These are phyloP conservation scores for Aspergillus fijiensis DNA, from an alignment of 2,329 filamentous ascomycete species.

Conservation along the genomic window DNA sequence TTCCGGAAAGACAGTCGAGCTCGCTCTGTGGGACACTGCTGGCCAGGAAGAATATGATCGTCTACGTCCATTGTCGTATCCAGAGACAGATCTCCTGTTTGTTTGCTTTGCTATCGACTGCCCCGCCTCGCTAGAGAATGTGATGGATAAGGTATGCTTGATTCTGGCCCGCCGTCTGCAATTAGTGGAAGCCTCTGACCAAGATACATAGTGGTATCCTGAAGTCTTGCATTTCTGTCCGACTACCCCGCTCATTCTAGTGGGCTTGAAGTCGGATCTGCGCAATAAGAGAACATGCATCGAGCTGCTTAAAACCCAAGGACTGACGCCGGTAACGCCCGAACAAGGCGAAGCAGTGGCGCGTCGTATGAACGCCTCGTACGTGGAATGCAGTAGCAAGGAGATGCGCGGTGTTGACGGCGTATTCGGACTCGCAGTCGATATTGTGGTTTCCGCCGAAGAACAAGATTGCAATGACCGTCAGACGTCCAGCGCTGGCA, in stretches of 20 bases:
- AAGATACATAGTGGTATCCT: constrained; percentile 80
- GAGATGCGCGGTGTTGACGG: constrained; percentile 96
- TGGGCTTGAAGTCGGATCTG: constrained; percentile 95
- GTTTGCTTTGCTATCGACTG: constrained; percentile 99
- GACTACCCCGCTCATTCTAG: constrained; percentile 90
- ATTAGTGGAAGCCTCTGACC: constrained; percentile 11
- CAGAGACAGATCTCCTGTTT: constrained; percentile 95
- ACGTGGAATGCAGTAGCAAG: constrained; percentile 98
- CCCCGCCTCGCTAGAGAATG: constrained; percentile 95
- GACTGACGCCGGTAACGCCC: constrained; percentile 87
- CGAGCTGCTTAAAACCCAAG: constrained; percentile 97
- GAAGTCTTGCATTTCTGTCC: constrained; percentile 99
- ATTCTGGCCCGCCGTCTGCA: neutral
- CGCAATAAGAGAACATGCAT: constrained; percentile 95
- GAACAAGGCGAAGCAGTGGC: constrained; percentile 88
- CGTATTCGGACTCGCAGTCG: constrained; percentile 89
- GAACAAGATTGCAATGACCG: constrained; percentile 52
- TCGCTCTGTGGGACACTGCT: constrained; percentile 97
- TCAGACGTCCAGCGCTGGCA: constrained; percentile 18
- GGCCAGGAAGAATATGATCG: constrained; percentile 99
- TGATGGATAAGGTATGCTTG: constrained; percentile 86
- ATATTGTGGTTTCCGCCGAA: constrained; percentile 83
- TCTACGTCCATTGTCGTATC: constrained; percentile 91
- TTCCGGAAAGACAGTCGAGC: constrained; percentile 90
- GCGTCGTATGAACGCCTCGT: constrained; percentile 87